Evolutionary conservation across 2,329 filamentous ascomycete genomes (phyloP).

Genomic region (Akanthomyces muscarius): DNA sequence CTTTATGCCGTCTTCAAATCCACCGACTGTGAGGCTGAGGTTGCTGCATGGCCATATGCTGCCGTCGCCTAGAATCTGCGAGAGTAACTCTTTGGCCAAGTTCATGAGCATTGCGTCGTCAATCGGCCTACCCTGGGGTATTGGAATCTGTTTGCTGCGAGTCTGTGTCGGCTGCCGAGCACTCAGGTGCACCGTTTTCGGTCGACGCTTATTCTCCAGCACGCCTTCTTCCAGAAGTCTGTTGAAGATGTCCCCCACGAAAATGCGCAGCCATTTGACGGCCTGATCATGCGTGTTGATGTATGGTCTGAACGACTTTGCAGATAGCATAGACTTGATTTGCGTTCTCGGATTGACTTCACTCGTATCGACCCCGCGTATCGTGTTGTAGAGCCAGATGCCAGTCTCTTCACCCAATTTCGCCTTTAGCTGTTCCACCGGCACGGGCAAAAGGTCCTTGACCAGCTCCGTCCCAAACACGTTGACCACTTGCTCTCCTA

Average conservation of each 20-base stretch:
- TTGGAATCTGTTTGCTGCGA: constrained; percentile 69
- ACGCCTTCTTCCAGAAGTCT: constrained; percentile 88
- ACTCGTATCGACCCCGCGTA: constrained; percentile 80
- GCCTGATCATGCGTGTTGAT: constrained; percentile 78
- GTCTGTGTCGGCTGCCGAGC: constrained; percentile 71
- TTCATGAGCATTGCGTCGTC: constrained; percentile 70
- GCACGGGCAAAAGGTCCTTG: constrained; percentile 66
- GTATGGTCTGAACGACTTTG: constrained; percentile 86
- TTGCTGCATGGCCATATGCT: constrained; percentile 88
- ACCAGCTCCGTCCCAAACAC: constrained; percentile 78
- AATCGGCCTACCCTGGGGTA: constrained; percentile 70
- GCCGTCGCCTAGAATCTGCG: constrained; percentile 74
- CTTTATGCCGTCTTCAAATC: constrained; percentile 81
- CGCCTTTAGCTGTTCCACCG: constrained; percentile 71
- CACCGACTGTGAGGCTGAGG: constrained; percentile 81
- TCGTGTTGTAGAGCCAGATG: constrained; percentile 76
- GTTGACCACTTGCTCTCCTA: constrained; percentile 81
- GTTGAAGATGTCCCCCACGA: constrained; percentile 84
- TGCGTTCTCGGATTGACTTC: constrained; percentile 89
- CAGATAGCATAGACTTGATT: constrained; percentile 96
- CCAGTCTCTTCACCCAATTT: constrained; percentile 82
- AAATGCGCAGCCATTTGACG: constrained; percentile 82
- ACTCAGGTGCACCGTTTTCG: constrained; percentile 80
- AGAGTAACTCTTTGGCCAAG: constrained; percentile 70
- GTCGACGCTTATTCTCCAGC: constrained; percentile 78